Evolutionary conservation across 305 asterid species (phyloP).

Genomic region (Fraxinus angustifolia): DNA sequence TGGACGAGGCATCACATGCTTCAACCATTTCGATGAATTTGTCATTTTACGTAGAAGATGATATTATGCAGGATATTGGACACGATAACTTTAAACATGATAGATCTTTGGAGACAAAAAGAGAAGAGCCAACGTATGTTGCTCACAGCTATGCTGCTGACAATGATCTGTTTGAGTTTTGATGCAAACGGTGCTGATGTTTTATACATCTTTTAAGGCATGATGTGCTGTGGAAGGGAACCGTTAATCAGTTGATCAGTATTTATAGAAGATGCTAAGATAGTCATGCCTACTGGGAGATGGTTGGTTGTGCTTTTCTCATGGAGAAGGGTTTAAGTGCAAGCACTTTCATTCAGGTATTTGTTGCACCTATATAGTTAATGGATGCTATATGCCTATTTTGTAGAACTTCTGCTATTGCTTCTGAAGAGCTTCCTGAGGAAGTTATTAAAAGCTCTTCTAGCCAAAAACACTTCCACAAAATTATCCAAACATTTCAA

Average conservation of each 20-base stretch:
- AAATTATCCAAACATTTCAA: not conserved
- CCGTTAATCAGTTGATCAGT: constrained; percentile 25
- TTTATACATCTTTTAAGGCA: constrained; percentile 47
- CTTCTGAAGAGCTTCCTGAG: not conserved
- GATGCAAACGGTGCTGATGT: constrained; percentile 29
- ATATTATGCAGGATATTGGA: constrained; percentile 32
- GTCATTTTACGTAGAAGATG: constrained; percentile 31
- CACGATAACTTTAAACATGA: constrained; percentile 21
- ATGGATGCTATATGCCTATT: not conserved
- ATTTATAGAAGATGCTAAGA: constrained; percentile 27
- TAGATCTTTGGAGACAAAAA: constrained; percentile 29
- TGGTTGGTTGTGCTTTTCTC: constrained; percentile 34
- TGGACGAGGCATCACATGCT: constrained; percentile 45
- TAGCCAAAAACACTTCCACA: not conserved
- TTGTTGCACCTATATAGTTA: not conserved
- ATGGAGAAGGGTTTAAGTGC: constrained; percentile 40
- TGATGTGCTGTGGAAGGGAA: constrained; percentile 30
- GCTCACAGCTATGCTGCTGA: constrained; percentile 19
- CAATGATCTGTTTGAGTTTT: constrained; percentile 24
- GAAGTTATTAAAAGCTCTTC: not conserved
- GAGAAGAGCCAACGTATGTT: constrained; percentile 33
- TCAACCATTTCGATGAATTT: constrained; percentile 34
- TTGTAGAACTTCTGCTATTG: not conserved
- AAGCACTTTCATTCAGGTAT: constrained; percentile 53
- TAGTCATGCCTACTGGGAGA: constrained; percentile 32